Percentiles rank a stretch among this genome's conserved stretches.
Conservation (phyloP, 805 yeast species). For the Metschnikowia santaceciliae region DNA sequence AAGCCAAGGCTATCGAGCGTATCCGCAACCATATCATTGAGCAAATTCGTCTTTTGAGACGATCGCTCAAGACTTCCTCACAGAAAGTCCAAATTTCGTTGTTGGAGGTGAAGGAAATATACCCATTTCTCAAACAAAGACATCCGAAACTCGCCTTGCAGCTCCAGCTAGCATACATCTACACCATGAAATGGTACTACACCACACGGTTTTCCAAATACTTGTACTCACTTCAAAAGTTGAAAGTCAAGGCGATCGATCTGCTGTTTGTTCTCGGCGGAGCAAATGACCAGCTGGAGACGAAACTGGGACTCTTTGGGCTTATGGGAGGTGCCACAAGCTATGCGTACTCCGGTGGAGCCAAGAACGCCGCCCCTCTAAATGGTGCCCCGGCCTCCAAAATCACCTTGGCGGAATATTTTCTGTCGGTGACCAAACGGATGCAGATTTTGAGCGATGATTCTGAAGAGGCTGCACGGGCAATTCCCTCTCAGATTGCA, state of each 20-base stretch:
- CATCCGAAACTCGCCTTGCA: slow-evolving; percentile 66
- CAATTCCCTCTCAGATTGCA: slow-evolving; percentile 79
- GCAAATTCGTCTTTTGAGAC: slow-evolving; percentile 65
- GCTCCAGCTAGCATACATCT: slow-evolving; percentile 72
- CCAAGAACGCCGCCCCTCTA: slow-evolving; percentile 1
- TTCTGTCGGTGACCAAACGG: slow-evolving; percentile 52
- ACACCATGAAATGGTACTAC: slow-evolving; percentile 94
- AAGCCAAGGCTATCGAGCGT: slow-evolving; percentile 65
- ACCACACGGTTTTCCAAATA: slow-evolving; percentile 73
- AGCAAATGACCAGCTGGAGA: slow-evolving; percentile 20
- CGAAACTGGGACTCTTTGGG: slow-evolving; percentile 14
- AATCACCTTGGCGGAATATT: slow-evolving; percentile 47
- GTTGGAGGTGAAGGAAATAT: slow-evolving; percentile 59
- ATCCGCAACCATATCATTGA: slow-evolving; percentile 64
- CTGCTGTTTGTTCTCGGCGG: slow-evolving; percentile 53
- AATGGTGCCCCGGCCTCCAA: slow-evolving; percentile 8
- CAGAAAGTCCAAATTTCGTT: slow-evolving; percentile 70
- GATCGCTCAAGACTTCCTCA: slow-evolving; percentile 53
- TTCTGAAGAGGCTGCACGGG: slow-evolving; percentile 32
- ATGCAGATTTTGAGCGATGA: slow-evolving; percentile 43
- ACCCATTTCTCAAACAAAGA: slow-evolving; percentile 49
- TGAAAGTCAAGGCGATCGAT: slow-evolving; percentile 55
- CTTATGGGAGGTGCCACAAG: slow-evolving; percentile 7
- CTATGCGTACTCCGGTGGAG: background rate
- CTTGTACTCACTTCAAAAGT: slow-evolving; percentile 62